phyloP scores from a whole-genome alignment of 257 asterid species.

The Haberlea rhodopensis region DNA sequence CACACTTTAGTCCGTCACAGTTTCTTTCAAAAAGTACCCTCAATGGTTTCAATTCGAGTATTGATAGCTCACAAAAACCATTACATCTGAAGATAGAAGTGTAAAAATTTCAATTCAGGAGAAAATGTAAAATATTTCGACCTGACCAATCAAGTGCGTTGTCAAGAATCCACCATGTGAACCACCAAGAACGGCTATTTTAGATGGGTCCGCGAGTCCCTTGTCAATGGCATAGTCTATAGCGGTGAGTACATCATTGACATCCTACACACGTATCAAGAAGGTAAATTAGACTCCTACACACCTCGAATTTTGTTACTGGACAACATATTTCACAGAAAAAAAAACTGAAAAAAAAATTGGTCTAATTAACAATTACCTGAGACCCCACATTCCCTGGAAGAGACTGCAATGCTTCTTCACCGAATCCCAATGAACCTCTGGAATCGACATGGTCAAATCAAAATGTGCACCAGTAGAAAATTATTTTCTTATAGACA shows the following conservation, averaged over 20 bases:
- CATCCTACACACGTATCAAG: slow-evolving; percentile 57
- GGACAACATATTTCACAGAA: too few species aligned
- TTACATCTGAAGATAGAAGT: background rate
- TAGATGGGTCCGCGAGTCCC: slow-evolving; percentile 88
- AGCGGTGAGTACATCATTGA: slow-evolving; percentile 79
- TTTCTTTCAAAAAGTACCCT: background rate
- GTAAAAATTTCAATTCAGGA: background rate
- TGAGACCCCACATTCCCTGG: slow-evolving; percentile 91
- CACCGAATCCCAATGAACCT: slow-evolving; percentile 96
- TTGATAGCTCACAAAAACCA: background rate
- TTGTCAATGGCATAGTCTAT: slow-evolving; percentile 52
- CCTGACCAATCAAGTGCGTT: slow-evolving; percentile 97
- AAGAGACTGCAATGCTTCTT: slow-evolving; percentile 98
- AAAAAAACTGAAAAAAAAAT: slow-evolving; percentile 1
- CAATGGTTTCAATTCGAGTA: background rate
- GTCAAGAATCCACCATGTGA: slow-evolving; percentile 98
- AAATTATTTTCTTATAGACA: slow-evolving; percentile 3
- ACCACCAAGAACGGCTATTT: slow-evolving; percentile 83
- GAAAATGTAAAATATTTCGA: slow-evolving; percentile 21
- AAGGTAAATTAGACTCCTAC: slow-evolving; percentile 7
- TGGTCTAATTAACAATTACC: slow-evolving; percentile 37
- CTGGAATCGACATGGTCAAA: slow-evolving; percentile 39
- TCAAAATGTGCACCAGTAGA: background rate
- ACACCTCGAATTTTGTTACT: slow-evolving; percentile 11
- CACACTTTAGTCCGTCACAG: too few species aligned